Evolutionary conservation across 768 basidiomycete species (phyloP), one percentile per base, ranked within the genome.

Genomic region (Pisolithus albus): DNA sequence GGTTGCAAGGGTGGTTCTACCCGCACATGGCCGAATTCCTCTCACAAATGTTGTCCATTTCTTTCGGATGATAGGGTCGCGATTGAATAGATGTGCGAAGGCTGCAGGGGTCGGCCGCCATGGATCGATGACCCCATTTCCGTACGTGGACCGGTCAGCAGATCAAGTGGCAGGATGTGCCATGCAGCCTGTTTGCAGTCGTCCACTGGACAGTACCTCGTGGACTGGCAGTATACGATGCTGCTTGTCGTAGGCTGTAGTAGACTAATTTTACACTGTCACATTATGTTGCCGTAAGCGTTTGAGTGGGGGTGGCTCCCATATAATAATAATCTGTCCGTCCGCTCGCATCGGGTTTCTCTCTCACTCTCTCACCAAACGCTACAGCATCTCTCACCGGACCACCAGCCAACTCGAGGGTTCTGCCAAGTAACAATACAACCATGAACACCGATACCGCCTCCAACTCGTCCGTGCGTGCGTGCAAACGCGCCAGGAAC

Each of bases 401-500:
- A 8, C 30, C 38, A 53, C 28, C 42, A 7, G 5, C 30, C 43
- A 15, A 18, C 24, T n/a, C 21, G 19, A 18, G 16, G 11, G 8
- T 5, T 19, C 21, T 9, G 21, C 7, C 10, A 19, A 19, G 50
- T 59, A 32, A 49, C 52, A 41, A 32, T 53, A 26, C 26, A 3
- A 4, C 38, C 44, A 47, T 47, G 46, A 16, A 47, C 46, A n/a
- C 30, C 34, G 53, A 52, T 40, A 37, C 52, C 18, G 56, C 58
- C n/a, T 43, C 55, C 40, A 38, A 40, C 23, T 43, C 53, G 16
- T 51, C 64, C 49, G 59, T 64, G 38, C 64, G 76, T 50, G 75
- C 73, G 11, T 63, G 67, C 60, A 81, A 81, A 66, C 72, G 79
- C 42, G 62, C 74, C 52, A 67, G 79, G 42, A 77, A 76, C 57